These are phyloP conservation scores for Tieghemostelium lacteum DNA, from an alignment of 78 protist genomes.

Conservation along the genomic window DNA sequence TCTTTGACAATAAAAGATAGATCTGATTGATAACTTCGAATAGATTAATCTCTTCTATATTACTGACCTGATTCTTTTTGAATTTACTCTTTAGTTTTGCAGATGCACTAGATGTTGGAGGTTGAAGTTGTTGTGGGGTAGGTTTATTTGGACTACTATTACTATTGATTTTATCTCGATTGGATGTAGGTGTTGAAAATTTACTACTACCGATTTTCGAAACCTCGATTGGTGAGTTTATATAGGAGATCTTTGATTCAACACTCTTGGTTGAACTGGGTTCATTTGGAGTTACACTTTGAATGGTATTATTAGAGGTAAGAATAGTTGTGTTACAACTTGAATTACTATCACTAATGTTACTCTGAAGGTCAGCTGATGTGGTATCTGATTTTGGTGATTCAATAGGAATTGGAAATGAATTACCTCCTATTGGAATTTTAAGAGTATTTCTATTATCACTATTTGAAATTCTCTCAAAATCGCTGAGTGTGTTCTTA, in stretches of 20 bases:
- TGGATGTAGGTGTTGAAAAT: not conserved
- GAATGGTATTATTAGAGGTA: too few species aligned
- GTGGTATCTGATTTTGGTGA: not conserved
- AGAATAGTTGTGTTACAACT: not conserved
- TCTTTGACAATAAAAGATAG: constrained; percentile 33
- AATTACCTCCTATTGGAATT: constrained; percentile 15
- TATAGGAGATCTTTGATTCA: not conserved
- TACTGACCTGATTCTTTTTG: not conserved
- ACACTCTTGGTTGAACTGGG: not conserved
- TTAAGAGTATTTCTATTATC: constrained; percentile 3
- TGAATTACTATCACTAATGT: not conserved
- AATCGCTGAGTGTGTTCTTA: not conserved
- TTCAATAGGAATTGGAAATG: not conserved
- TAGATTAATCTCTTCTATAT: constrained; percentile 24
- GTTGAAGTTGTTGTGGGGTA: not conserved
- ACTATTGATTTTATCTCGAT: not conserved
- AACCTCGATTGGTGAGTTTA: not conserved
- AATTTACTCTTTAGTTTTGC: not conserved
- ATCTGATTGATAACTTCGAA: constrained; percentile 54
- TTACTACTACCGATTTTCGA: too few species aligned
- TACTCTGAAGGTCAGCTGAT: not conserved
- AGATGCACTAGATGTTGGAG: not conserved
- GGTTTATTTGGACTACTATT: not conserved
- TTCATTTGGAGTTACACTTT: not conserved
- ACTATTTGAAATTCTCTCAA: not conserved